Conservation (phyloP, 2,329 filamentous ascomycete species). For the Clarireedia sp. region DNA sequence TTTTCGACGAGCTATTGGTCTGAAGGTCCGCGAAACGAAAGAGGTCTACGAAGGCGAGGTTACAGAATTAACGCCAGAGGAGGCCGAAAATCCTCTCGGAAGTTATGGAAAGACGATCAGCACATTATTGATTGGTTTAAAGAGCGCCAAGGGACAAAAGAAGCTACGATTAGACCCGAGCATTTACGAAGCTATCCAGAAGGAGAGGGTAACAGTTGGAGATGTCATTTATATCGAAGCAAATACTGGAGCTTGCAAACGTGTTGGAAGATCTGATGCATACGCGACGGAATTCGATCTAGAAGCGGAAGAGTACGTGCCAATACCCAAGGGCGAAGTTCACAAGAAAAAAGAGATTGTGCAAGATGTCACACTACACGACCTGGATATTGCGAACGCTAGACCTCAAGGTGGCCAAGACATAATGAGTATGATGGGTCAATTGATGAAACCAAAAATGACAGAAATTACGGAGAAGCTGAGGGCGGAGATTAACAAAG, state of each 20-base stretch:
- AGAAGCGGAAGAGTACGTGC: constrained; percentile 97
- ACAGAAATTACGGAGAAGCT: constrained; percentile 99
- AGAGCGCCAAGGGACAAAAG: constrained; percentile 95
- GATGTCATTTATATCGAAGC: constrained; percentile 99
- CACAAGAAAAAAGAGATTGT: constrained; percentile 99
- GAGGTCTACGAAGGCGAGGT: constrained; percentile 99
- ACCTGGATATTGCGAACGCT: constrained; percentile 91
- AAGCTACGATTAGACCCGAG: constrained; percentile 93
- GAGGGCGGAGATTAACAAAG: constrained; percentile 94
- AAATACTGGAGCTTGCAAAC: constrained; percentile 96
- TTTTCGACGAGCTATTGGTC: constrained; percentile 89
- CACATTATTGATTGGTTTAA: constrained; percentile 86
- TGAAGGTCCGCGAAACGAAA: constrained; percentile 97
- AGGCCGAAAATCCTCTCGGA: constrained; percentile 93
- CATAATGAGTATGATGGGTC: constrained; percentile 99
- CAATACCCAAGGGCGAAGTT: constrained; percentile 96
- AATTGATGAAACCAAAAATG: constrained; percentile 99
- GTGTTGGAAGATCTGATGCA: constrained; percentile 89
- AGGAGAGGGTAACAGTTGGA: constrained; percentile 90
- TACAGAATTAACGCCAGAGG: constrained; percentile 92
- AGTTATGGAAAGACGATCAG: constrained; percentile 97
- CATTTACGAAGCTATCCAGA: constrained; percentile 99
- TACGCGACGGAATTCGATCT: constrained; percentile 98
- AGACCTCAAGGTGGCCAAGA: constrained; percentile 95
- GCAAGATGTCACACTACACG: constrained; percentile 94